A percentile compares a stretch with the other conserved stretches of the same genome.
Evolutionary conservation across 257 asterid species (phyloP).

Genomic region (Scutellaria baicalensis): DNA sequence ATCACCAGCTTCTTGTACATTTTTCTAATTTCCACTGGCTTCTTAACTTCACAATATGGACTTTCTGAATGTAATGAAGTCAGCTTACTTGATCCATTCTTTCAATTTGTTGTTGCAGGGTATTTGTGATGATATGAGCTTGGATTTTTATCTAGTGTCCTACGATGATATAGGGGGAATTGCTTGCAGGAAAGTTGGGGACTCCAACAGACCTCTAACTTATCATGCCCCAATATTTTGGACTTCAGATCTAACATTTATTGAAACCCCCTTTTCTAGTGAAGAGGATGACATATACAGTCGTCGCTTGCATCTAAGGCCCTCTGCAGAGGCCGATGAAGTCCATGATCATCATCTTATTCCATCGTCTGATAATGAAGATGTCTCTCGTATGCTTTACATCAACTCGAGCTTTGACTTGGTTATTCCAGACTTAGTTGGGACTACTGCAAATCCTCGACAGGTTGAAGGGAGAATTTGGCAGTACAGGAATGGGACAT

Average conservation of each 20-base stretch:
- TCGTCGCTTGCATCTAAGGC: slow-evolving; percentile 52
- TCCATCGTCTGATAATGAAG: slow-evolving; percentile 21
- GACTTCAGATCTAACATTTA: slow-evolving; percentile 48
- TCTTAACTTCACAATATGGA: neutral
- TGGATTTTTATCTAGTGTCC: slow-evolving; percentile 71
- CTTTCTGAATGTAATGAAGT: neutral
- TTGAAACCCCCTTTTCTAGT: slow-evolving; percentile 58
- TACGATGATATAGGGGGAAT: slow-evolving; percentile 86
- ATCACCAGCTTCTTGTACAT: neutral
- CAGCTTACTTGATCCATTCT: neutral
- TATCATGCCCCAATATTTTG: slow-evolving; percentile 65
- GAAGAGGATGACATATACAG: slow-evolving; percentile 55
- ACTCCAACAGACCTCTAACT: slow-evolving; percentile 35
- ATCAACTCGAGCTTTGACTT: slow-evolving; percentile 71
- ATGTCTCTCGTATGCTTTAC: slow-evolving; percentile 51
- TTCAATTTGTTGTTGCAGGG: slow-evolving; percentile 48
- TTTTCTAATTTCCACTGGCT: neutral
- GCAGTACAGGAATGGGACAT: slow-evolving; percentile 65
- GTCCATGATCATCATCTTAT: slow-evolving; percentile 19
- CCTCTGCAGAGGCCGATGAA: slow-evolving; percentile 34
- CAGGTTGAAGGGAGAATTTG: slow-evolving; percentile 78
- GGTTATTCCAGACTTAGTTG: slow-evolving; percentile 61
- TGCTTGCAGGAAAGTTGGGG: slow-evolving; percentile 77
- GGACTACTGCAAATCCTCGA: slow-evolving; percentile 33
- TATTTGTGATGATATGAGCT: slow-evolving; percentile 54